Conservation (phyloP, 768 basidiomycete genomes). For the Royoungia palumana region DNA sequence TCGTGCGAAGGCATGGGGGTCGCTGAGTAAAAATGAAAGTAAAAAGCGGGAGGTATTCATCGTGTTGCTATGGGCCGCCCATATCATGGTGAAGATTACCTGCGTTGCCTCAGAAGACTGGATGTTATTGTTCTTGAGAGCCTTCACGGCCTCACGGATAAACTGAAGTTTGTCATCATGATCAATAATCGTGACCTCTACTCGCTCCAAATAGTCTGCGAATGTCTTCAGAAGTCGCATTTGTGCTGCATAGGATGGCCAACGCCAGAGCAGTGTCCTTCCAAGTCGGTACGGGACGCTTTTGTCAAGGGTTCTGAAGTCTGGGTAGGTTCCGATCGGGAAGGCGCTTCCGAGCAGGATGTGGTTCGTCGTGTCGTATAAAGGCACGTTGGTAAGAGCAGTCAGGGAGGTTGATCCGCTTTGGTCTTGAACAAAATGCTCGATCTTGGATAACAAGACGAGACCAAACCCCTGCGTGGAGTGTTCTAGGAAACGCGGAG, state of each 20-base stretch:
- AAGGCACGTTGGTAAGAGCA: slow-evolving; percentile 14
- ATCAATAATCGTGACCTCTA: slow-evolving; percentile 1
- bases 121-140: slow-evolving; percentile 18
- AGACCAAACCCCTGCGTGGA: slow-evolving; percentile 13
- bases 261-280: slow-evolving; percentile 9
- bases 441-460: slow-evolving; percentile 11
- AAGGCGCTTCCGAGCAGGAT: slow-evolving; percentile 19
- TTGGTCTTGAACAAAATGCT: neutral
- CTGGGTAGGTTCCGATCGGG: slow-evolving; percentile 17
- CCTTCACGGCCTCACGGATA: slow-evolving; percentile 10
- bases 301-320: slow-evolving; percentile 17
- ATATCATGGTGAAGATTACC: slow-evolving; percentile 19
- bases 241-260: slow-evolving; percentile 16
- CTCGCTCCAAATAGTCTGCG: slow-evolving; percentile 11
- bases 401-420: slow-evolving; percentile 10
- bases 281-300: slow-evolving; percentile 19
- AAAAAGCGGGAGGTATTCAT: slow-evolving; percentile 19
- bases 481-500: slow-evolving; percentile 8
- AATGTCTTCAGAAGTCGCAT: slow-evolving; percentile 9
- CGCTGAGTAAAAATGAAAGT: slow-evolving; percentile 35
- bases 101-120: slow-evolving; percentile 14
- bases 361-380: slow-evolving; percentile 18
- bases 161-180: slow-evolving; percentile 8
- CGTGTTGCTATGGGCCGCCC: slow-evolving; percentile 21
- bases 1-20: slow-evolving; percentile 42